phyloP scores from a whole-genome alignment of 129 eudicot species.

The Pulicaria dysenterica region DNA sequence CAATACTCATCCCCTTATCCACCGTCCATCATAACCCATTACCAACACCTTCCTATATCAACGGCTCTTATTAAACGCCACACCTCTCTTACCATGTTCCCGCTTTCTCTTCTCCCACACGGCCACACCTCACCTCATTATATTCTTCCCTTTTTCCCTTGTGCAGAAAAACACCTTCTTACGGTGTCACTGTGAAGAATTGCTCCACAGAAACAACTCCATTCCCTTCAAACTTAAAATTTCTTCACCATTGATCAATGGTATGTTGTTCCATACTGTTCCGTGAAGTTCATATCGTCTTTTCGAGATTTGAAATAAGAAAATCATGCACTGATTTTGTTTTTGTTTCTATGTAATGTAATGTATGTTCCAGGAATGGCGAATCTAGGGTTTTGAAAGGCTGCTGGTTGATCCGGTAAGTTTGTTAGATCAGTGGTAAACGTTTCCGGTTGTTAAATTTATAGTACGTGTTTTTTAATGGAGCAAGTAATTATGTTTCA shows the following conservation, averaged over 20 bases:
- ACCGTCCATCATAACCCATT: neutral
- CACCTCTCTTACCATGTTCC: slow-evolving; percentile 5
- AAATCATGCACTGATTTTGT: neutral
- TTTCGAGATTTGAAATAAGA: neutral
- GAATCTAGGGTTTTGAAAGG: slow-evolving; percentile 9
- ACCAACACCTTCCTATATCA: neutral
- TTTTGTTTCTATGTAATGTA: neutral
- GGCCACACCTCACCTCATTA: too few relatives aligned
- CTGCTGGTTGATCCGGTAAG: neutral
- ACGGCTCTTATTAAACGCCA: neutral
- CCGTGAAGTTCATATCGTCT: neutral
- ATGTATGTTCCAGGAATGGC: slow-evolving; percentile 4
- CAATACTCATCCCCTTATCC: neutral
- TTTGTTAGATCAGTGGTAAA: neutral
- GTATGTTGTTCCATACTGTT: neutral
- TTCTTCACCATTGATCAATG: neutral
- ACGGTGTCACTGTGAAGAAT: neutral
- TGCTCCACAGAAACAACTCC: neutral
- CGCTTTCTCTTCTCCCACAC: neutral
- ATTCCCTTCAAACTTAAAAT: slow-evolving; percentile 6
- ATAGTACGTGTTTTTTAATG: too few relatives aligned
- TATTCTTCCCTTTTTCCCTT: neutral
- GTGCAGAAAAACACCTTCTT: slow-evolving; percentile 2
- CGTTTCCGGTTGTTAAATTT: neutral
- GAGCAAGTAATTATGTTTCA: too few relatives aligned